Evolutionary conservation across 305 asterid species (phyloP), one percentile per base, ranked within the genome.

Genomic region (Rubia peregrina): DNA sequence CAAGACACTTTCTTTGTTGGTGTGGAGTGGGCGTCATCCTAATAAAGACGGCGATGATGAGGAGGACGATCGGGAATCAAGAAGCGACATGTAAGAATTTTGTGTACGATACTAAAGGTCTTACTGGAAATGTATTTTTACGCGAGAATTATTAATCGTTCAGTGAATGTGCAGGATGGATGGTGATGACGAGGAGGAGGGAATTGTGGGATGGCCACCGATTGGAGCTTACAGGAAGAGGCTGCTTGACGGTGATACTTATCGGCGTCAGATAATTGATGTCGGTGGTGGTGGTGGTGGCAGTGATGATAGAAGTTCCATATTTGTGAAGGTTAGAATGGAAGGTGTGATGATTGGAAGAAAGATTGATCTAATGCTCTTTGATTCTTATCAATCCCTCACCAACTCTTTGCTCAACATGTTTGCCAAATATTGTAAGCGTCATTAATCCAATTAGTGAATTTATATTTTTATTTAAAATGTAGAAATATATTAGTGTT

Each of bases 291-390:
- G 17, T 1, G 26, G 61, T 43, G 74, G 49, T 16, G 19, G 9
- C 12, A 6, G 9, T 42, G 24, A 7, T 38, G 17, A 22, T 17
- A 80, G 77, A n/a, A 79, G 69, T 69, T 74, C 84, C n/a, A 73
- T 51, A 75, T 85, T 71, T 68, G 91, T 88, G 71, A 88, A 86
- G 86, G 95, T 88, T 77, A 88, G 82, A 85, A 88, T 88, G 95
- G 88, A 82, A 55, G 95, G 91, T 2, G 85, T 88, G 62, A 75
- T 82, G 66, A 83, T 86, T 38, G 95, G 88, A 55, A 83, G 95
- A 75, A 86, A 88, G 70, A 79, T 88, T 55, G 87, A 88, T 70
- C 70, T 88, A n/a, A 76, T 68, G 62, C 87, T 80, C 30, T 83
- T 72, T 66, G 26, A 78, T 77, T 86, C 95, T 41, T 83, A 84